Percentiles rank a stretch among this genome's conserved stretches.
phyloP scores from a whole-genome alignment of 148 eudicot genomes.

The Cornus kousa region DNA sequence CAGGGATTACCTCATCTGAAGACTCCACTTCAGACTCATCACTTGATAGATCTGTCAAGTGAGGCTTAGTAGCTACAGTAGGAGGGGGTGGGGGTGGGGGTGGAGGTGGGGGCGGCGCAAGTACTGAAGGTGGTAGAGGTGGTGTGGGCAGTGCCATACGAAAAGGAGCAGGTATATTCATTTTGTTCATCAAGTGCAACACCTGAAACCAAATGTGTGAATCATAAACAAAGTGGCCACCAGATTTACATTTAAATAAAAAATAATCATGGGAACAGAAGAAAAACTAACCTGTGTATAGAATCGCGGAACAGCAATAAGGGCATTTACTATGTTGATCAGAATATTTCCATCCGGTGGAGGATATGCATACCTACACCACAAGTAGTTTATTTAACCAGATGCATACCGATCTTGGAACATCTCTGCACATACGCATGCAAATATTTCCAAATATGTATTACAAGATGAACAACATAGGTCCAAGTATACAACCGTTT shows the following conservation, averaged over 20 bases:
- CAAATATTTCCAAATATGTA: background rate
- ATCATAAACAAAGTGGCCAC: background rate
- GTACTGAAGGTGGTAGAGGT: conserved; percentile 70
- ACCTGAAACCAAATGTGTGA: conserved; percentile 38
- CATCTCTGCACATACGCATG: background rate
- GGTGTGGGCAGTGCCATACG: conserved; percentile 94
- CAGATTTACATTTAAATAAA: background rate
- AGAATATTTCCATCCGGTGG: conserved; percentile 94
- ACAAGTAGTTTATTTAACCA: conserved; percentile 16
- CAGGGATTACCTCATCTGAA: conserved; percentile 74
- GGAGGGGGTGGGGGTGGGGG: conserved; percentile 64
- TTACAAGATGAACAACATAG: background rate
- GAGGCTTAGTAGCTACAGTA: conserved; percentile 39
- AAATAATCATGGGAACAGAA: background rate
- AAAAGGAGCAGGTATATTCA: conserved; percentile 99
- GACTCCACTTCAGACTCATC: conserved; percentile 96
- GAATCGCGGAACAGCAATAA: conserved; percentile 95
- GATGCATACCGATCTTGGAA: background rate
- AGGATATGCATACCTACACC: conserved; percentile 82
- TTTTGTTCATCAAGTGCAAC: conserved; percentile 96
- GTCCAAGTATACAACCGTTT: too few species aligned
- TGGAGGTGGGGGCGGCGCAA: conserved; percentile 53
- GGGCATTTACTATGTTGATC: conserved; percentile 88
- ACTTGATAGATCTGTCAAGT: conserved; percentile 49
- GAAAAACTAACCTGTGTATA: conserved; percentile 65